Base-by-base conservation (phyloP, 2,329 filamentous ascomycete genomes). In the Neofusicoccum laricinum region DNA sequence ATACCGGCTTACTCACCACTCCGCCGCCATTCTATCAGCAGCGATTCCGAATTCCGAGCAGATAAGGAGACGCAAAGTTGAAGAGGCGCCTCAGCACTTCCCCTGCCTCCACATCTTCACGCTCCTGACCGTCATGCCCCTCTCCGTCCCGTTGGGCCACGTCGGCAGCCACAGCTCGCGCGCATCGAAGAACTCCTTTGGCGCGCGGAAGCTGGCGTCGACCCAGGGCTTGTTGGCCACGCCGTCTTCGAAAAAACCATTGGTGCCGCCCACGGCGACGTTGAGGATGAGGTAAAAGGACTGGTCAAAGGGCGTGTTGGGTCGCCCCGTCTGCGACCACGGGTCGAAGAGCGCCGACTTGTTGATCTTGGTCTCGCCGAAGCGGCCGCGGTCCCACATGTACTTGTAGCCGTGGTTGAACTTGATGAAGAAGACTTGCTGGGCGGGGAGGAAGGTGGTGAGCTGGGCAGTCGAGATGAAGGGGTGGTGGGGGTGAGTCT, bases 301-400 rank as follows among this genome's bases (percentile, higher is more conserved):
- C 65, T 78, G 73, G 66, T 78, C 77, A 64, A 78, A 79, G 2
- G 76, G 76, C 30, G 76, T 77, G 67, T 75, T 71, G n/a, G 65
- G 57, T 2, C 50, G 45, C 30, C 75, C 75, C 8, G 75, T 75
- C 66, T 73, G 69, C 64, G 69, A 71, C 75, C 76, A 78, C 0
- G 75, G 76, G 66, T 78, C 73, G 41, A 75, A 69, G 34, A 77
- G 72, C 21, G 69, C 66, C 7, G 76, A 77, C 55, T 74, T 72
- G 69, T 78, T 78, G 45, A 69, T 64, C 65, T 70, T 70, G 15
- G 71, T 64, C 21, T 67, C 68, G 12, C 74, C 74, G 67, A 78
- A 78, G 61, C 76, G 66, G 41, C 75, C 77, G 65, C 74, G 75
- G 25, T 73, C 63, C 75, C 76, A 79, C 69, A 78, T 76, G 8